phyloP scores from a whole-genome alignment of 2,329 filamentous ascomycete species.

The Ophiostoma himal-ulmi region DNA sequence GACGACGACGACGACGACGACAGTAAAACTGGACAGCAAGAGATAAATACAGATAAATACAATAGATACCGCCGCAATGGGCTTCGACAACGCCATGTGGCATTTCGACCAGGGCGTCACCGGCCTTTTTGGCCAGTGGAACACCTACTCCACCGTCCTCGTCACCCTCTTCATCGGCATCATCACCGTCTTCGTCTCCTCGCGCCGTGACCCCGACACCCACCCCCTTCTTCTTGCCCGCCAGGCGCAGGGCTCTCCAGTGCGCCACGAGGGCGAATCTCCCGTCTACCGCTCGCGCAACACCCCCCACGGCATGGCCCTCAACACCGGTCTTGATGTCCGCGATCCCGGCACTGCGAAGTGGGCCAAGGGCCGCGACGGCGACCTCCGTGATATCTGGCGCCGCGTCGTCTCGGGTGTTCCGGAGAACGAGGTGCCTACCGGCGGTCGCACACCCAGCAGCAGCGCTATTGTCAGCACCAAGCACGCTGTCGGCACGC shows the following conservation, averaged over 20 bases:
- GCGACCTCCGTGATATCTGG: conserved; percentile 91
- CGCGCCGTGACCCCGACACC: conserved; percentile 74
- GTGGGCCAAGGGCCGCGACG: conserved; percentile 77
- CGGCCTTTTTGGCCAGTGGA: conserved; percentile 71
- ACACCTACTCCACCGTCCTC: conserved; percentile 69
- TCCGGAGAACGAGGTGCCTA: conserved; percentile 53
- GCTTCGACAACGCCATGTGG: conserved; percentile 53
- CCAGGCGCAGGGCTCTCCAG: conserved; percentile 70
- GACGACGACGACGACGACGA: neutral
- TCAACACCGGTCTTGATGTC: conserved; percentile 72
- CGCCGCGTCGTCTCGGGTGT: conserved; percentile 61
- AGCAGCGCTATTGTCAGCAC: neutral
- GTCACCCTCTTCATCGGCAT: conserved; percentile 60
- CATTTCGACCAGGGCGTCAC: conserved; percentile 67
- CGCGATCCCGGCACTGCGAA: conserved; percentile 73
- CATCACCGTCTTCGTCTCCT: conserved; percentile 64
- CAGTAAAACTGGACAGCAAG: neutral
- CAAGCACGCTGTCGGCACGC: neutral
- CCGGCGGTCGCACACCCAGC: neutral
- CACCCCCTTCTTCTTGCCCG: conserved; percentile 87
- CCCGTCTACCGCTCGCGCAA: conserved; percentile 79
- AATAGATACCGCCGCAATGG: conserved; percentile 32
- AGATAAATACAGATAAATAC: neutral
- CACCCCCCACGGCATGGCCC: conserved; percentile 75
- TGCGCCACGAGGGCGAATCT: conserved; percentile 79